Base-by-base conservation (phyloP, 495 filamentous ascomycete genomes). In the Aspergillus asperescens region DNA sequence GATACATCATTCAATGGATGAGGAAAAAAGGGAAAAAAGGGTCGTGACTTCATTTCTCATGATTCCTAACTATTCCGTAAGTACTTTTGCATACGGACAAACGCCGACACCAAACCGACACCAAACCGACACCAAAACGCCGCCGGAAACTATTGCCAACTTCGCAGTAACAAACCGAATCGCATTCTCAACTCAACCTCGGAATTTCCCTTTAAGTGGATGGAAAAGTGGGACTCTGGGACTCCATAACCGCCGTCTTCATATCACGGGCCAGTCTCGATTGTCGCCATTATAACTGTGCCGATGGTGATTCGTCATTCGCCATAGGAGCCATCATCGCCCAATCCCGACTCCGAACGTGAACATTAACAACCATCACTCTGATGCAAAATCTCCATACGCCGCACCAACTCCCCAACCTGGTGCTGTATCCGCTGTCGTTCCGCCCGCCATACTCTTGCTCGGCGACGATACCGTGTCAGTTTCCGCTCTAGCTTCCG, bases 381-480 rank as follows among this genome's bases (percentile, higher is more conserved):
- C 28, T 22, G 10, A 0, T 47, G 49, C 44, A 68, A 29, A 16
- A 10, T 23, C 24, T 61, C 57, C n/a, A 48, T 46, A 23, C 27
- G n/a, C 8, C 35, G 22, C 29, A 49, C 35, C 31, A 64, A 12
- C 23, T 39, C 35, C 40, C 19, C 20, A 40, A 61, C 48, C 34
- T 63, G 45, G 16, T 6, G n/a, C 15, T 29, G 52, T 35, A 63
- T 35, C 58, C 58, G 57, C 20, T 20, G 19, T 15, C 43, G 54
- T 43, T 67, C 45, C 24, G 10, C 49, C 27, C 46, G 37, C 41
- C 60, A 47, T 4, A 40, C 51, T 7, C 27, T 12, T 25, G 54
- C 50, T 10, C 49, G 47, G 10, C 45, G 45, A 3, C 45, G 23
- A 18, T 57, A 35, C 24, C 53, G 51, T 16, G 12, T 31, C 18